A percentile compares a stretch with the other conserved stretches of the same genome.
phyloP scores from a whole-genome alignment of 352 stramenopile genomes.

The Blastocystis sp. region DNA sequence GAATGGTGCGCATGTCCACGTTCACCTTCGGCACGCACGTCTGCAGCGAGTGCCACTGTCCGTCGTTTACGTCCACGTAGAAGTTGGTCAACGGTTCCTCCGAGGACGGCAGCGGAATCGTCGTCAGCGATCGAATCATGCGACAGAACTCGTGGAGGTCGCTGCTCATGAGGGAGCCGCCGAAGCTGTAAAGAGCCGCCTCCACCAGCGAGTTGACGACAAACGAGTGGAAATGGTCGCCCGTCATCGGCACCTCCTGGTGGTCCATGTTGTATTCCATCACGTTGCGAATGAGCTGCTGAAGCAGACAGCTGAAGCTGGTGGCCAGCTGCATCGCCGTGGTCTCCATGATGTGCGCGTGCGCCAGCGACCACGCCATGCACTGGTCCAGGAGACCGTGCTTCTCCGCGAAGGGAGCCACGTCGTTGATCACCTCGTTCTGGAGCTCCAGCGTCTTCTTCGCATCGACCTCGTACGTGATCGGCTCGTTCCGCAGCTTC shows the following conservation, averaged over 20 bases:
- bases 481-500: constrained; percentile 15
- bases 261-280: constrained; percentile 97
- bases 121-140: constrained; percentile 75
- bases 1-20: constrained; percentile 81
- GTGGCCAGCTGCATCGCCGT: constrained; percentile 81
- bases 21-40: constrained; percentile 88
- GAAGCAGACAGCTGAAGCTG: constrained; percentile 87
- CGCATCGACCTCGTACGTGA: background rate
- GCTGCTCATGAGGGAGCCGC: constrained; percentile 81
- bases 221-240: constrained; percentile 87
- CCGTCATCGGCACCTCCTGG: constrained; percentile 88
- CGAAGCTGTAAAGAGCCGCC: constrained; percentile 93
- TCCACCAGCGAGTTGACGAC: constrained; percentile 92
- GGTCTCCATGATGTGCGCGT: constrained; percentile 88
- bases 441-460: constrained; percentile 36
- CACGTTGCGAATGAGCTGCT: constrained; percentile 79
- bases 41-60: constrained; percentile 87
- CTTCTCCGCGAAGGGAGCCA: constrained; percentile 62
- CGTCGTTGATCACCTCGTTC: constrained; percentile 32
- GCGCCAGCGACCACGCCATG: constrained; percentile 77
- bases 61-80: constrained; percentile 87
- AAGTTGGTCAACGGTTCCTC: constrained; percentile 80
- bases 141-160: constrained; percentile 80
- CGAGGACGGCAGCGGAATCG: constrained; percentile 72
- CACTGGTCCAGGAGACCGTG: constrained; percentile 75